Evolutionary conservation across 2,329 filamentous ascomycete genomes (phyloP), one percentile per base, ranked within the genome.

Genomic region (Exserohilum turcica): DNA sequence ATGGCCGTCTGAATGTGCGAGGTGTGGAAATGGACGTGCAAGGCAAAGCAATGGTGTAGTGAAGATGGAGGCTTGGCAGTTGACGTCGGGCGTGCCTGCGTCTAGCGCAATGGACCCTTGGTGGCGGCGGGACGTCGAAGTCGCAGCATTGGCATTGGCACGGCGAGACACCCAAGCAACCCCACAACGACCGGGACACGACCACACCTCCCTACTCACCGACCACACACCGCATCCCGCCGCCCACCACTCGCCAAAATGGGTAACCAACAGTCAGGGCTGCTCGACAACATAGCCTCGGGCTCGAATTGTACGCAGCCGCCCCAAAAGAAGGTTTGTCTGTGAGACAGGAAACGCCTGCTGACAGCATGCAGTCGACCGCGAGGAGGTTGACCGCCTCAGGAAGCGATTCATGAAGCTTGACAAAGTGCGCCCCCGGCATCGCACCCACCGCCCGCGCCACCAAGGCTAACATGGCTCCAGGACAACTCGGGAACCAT

Each of bases 341-440:
- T 58, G 56, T 52, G 60, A 60, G 59, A 57, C 9, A 64, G 67
- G 65, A 63, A 62, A 43, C 49, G 35, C 43, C 50, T 55, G 60
- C 67, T 72, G 54, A 73, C 59, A 50, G 38, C 44, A 35, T 50
- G 55, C 58, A 97, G 93, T 99, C 81, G 91, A 99, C 80, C 88
- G 90, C 76, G 94, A 99, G 71, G 94, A 99, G 77, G 92, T 99
- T 56, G 94, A 97, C 74, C 86, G 94, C 70, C 82, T 99, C 74
- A 86, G 92, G 72, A 99, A 99, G 82, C 86, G 93, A 58, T 99
- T 99, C 74, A 97, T 97, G 93, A 99, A 99, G 80, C 82, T 99
- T 56, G 94, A 99, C 78, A 97, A 97, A 85, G 93, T 94, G 78
- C 64, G 79, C 42, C 12, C 33, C 27, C 21, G 63, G 10, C 1